These are phyloP conservation scores for Noccaea caerulescens DNA, from an alignment of 345 rosid genomes.

Conservation along the genomic window DNA sequence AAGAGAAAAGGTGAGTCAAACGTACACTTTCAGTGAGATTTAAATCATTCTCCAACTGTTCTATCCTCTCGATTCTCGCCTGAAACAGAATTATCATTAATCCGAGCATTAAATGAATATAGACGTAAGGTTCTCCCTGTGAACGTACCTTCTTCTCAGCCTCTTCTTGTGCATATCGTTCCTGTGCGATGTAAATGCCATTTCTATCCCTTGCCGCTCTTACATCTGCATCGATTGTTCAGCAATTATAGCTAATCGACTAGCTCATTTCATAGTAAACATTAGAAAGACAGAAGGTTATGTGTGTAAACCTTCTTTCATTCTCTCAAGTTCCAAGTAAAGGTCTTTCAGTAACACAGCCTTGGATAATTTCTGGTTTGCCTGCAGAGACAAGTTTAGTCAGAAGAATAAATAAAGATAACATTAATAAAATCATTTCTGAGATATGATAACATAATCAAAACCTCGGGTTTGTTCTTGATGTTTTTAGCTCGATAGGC, in stretches of 20 bases:
- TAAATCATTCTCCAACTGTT: constrained; percentile 76
- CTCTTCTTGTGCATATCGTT: constrained; percentile 81
- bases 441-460: constrained; percentile 29
- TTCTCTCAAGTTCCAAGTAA: constrained; percentile 82
- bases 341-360: constrained; percentile 86
- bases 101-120: not conserved
- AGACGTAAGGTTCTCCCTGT: not conserved
- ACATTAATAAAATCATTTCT: not conserved
- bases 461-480: constrained; percentile 92
- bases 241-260: not conserved
- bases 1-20: constrained; percentile 23
- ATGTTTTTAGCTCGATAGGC: constrained; percentile 94
- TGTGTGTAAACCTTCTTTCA: constrained; percentile 75
- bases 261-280: not conserved
- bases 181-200: constrained; percentile 87
- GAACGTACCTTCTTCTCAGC: constrained; percentile 84
- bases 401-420: not conserved
- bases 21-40: constrained; percentile 61
- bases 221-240: constrained; percentile 60
- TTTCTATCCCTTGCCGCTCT: constrained; percentile 92
- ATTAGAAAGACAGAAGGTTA: not conserved
- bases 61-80: constrained; percentile 77
- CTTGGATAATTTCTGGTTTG: constrained; percentile 88
- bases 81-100: constrained; percentile 36
- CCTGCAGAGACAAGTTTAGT: constrained; percentile 54